Conservation (phyloP, 192 early-diverging fungal genomes). For the Funneliformis mosseae region DNA sequence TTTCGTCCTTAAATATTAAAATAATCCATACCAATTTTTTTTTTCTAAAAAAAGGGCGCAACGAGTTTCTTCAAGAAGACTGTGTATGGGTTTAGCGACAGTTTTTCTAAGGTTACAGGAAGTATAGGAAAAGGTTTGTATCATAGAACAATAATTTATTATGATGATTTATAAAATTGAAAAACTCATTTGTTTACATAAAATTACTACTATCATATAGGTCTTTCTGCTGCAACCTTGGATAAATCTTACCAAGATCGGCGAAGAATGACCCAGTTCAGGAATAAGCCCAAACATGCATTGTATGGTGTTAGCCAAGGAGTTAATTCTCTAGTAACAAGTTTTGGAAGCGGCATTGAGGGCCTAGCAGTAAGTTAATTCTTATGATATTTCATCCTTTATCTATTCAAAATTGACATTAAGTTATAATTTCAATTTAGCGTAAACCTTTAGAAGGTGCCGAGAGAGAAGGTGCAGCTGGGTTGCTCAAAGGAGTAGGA, state of each 20-base stretch:
- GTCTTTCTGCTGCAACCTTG: slow-evolving; percentile 90
- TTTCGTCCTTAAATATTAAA: background rate
- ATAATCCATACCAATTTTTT: background rate
- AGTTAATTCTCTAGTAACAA: slow-evolving; percentile 78
- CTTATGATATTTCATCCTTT: background rate
- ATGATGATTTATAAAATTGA: background rate
- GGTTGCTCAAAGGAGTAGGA: slow-evolving; percentile 94
- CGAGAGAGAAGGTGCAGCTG: slow-evolving; percentile 84
- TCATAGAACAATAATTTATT: background rate
- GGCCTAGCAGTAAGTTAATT: slow-evolving; percentile 75
- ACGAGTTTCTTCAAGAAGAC: slow-evolving; percentile 87
- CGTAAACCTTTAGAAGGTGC: slow-evolving; percentile 81
- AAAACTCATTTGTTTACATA: background rate
- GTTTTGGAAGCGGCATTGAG: slow-evolving; percentile 83
- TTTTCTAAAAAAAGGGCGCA: slow-evolving; percentile 54
- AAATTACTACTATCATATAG: background rate
- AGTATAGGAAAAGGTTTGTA: slow-evolving; percentile 87
- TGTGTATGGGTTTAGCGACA: slow-evolving; percentile 94
- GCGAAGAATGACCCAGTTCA: slow-evolving; percentile 71
- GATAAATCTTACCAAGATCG: slow-evolving; percentile 88
- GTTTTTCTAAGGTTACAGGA: slow-evolving; percentile 93
- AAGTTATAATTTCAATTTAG: background rate
- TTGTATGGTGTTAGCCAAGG: slow-evolving; percentile 87
- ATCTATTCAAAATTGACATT: background rate
- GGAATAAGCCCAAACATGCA: slow-evolving; percentile 91